Evolutionary conservation across 2,329 filamentous ascomycete species (phyloP).

Genomic region (Alternaria brassicicola): DNA sequence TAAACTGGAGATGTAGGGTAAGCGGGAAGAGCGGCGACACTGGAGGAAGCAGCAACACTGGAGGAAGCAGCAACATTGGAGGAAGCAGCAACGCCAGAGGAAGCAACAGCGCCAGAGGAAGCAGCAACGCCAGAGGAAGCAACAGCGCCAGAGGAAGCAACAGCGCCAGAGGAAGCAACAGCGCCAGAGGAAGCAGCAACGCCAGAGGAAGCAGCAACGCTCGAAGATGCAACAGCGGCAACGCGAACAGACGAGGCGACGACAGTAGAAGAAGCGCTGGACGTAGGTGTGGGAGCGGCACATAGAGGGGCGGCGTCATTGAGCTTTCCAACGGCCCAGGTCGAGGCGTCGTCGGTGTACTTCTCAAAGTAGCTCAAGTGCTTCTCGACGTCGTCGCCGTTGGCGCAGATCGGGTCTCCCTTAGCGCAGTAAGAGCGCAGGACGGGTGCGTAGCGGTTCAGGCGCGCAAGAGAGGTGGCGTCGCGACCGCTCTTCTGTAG

Average conservation of each 20-base stretch:
- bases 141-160: not conserved
- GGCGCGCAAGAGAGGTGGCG: conserved; percentile 20
- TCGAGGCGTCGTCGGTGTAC: conserved; percentile 30
- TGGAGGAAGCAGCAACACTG: conserved; percentile 1
- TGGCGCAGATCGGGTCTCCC: conserved; percentile 68
- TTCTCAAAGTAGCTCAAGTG: conserved; percentile 63
- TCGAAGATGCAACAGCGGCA: conserved; percentile 20
- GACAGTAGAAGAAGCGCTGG: conserved; percentile 25
- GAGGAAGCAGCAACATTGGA: conserved; percentile 8
- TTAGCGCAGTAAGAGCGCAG: conserved; percentile 68
- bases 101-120: conserved; percentile 4
- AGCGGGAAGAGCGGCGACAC: conserved; percentile 22
- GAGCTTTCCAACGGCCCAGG: conserved; percentile 32
- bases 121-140: conserved; percentile 8
- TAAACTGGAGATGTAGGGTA: conserved; percentile 29
- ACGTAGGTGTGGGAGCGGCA: conserved; percentile 26
- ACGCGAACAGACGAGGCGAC: conserved; percentile 23
- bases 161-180: not conserved
- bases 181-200: not conserved
- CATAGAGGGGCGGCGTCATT: conserved; percentile 28
- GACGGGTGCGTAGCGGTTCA: conserved; percentile 50
- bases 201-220: conserved; percentile 14
- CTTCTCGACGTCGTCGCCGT: conserved; percentile 61
- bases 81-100: not conserved
- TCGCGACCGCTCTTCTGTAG: conserved; percentile 22